Conservation (phyloP, 2,329 filamentous ascomycete genomes). For the Arthroderma sp. region DNA sequence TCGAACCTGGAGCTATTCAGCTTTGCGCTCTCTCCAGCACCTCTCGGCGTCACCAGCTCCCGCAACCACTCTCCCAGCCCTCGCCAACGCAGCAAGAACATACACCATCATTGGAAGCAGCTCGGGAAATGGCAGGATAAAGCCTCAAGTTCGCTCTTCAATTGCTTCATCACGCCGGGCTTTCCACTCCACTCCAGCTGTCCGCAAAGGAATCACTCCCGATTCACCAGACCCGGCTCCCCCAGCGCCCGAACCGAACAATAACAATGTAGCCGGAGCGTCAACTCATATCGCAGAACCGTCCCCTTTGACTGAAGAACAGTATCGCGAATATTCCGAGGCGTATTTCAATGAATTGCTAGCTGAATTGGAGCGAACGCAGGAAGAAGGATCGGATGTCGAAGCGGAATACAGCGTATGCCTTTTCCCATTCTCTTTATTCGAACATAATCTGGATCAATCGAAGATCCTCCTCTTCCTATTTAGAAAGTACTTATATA, state of each 20-base stretch:
- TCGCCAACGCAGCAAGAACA: slow-evolving; percentile 1
- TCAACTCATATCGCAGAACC: slow-evolving; percentile 37
- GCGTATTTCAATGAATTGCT: slow-evolving; percentile 53
- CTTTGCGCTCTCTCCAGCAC: slow-evolving; percentile 21
- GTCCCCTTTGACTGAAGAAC: slow-evolving; percentile 51
- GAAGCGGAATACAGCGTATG: slow-evolving; percentile 83
- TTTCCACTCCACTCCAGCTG: slow-evolving; percentile 25
- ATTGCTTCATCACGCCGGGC: slow-evolving; percentile 1
- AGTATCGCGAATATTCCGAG: slow-evolving; percentile 71
- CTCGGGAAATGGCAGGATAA: too few species aligned
- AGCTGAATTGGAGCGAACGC: slow-evolving; percentile 53
- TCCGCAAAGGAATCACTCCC: slow-evolving; percentile 44
- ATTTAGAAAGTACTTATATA: background rate
- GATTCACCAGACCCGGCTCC: slow-evolving; percentile 41
- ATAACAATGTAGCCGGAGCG: slow-evolving; percentile 28
- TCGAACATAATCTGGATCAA: background rate
- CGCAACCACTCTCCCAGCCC: slow-evolving; percentile 6
- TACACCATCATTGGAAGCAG: too few species aligned
- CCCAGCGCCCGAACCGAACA: slow-evolving; percentile 25
- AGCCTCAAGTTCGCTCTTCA: too few species aligned
- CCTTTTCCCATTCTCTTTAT: slow-evolving; percentile 11
- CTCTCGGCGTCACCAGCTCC: slow-evolving; percentile 8
- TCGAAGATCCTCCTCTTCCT: background rate
- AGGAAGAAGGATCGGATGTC: slow-evolving; percentile 58
- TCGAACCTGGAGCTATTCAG: slow-evolving; percentile 27